Percentiles rank a stretch among this genome's conserved stretches.
Conservation (phyloP, 805 yeast genomes). For the Wickerhamiella sorbophila region DNA sequence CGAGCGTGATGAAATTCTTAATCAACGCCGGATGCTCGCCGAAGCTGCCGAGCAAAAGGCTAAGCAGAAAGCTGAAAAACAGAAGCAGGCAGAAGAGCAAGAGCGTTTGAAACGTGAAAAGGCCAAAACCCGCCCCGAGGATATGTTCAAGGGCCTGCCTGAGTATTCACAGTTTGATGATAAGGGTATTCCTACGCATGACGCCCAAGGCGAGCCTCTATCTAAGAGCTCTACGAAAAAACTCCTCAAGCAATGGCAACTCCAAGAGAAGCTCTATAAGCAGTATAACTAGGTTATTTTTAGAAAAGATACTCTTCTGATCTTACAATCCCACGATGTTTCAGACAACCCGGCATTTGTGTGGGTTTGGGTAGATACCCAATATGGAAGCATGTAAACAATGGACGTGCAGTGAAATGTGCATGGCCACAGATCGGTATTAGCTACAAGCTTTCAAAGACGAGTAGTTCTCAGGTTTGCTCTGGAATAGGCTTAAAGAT, state of each 20-base stretch:
- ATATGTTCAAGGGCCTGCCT: slow-evolving; percentile 47
- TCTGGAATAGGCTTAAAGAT: too few relatives aligned
- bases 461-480: too few relatives aligned
- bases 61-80: slow-evolving; percentile 35
- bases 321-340: too few relatives aligned
- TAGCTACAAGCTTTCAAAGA: too few relatives aligned
- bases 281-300: slow-evolving; percentile 35
- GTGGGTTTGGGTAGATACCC: too few relatives aligned
- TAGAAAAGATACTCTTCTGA: too few relatives aligned
- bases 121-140: slow-evolving; percentile 54
- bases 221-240: slow-evolving; percentile 80
- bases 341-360: too few relatives aligned
- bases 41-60: slow-evolving; percentile 39
- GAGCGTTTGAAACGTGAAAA: slow-evolving; percentile 57
- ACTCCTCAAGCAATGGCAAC: slow-evolving; percentile 58
- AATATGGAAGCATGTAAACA: too few relatives aligned
- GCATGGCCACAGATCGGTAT: too few relatives aligned
- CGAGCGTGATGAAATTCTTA: slow-evolving; percentile 53
- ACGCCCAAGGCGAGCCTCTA: slow-evolving; percentile 54
- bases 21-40: slow-evolving; percentile 42
- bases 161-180: slow-evolving; percentile 72
- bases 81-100: slow-evolving; percentile 15
- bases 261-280: slow-evolving; percentile 68
- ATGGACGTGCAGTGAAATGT: too few relatives aligned
- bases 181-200: slow-evolving; percentile 67